Evolutionary conservation across 192 early-diverging fungal species (phyloP).

Genomic region (Diversispora eburnea): DNA sequence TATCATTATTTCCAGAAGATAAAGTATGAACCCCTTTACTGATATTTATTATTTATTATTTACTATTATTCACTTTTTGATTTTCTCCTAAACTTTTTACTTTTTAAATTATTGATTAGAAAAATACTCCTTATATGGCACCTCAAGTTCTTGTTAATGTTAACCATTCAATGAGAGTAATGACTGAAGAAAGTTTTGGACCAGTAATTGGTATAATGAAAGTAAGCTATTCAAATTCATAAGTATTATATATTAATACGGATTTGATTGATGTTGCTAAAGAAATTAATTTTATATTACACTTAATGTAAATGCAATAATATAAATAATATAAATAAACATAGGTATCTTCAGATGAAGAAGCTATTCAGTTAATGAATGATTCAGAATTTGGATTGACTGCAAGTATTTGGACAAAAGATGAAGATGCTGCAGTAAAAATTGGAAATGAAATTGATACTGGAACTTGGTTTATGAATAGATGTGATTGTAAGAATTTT

Average conservation of each 20-base stretch:
- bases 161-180: constrained; percentile 67
- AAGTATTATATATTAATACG: not conserved
- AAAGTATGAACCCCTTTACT: constrained; percentile 32
- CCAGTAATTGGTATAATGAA: constrained; percentile 77
- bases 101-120: constrained; percentile 18
- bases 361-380: constrained; percentile 77
- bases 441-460: constrained; percentile 67
- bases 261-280: not conserved
- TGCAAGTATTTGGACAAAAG: constrained; percentile 74
- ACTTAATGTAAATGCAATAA: no score
- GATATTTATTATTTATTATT: no score
- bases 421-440: constrained; percentile 51
- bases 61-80: not conserved
- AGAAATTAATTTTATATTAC: no score
- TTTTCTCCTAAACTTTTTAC: not conserved
- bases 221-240: constrained; percentile 30
- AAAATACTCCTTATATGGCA: constrained; percentile 61
- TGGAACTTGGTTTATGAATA: constrained; percentile 82
- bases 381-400: constrained; percentile 78
- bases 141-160: constrained; percentile 78
- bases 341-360: constrained; percentile 52
- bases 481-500: constrained; percentile 57
- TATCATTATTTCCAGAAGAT: constrained; percentile 50
- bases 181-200: constrained; percentile 84
- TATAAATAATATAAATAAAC: no score